Percentiles rank a stretch among this genome's conserved stretches.
Evolutionary conservation across 1,284 basidiomycete species (phyloP).

Genomic region (Marasmius oreades): DNA sequence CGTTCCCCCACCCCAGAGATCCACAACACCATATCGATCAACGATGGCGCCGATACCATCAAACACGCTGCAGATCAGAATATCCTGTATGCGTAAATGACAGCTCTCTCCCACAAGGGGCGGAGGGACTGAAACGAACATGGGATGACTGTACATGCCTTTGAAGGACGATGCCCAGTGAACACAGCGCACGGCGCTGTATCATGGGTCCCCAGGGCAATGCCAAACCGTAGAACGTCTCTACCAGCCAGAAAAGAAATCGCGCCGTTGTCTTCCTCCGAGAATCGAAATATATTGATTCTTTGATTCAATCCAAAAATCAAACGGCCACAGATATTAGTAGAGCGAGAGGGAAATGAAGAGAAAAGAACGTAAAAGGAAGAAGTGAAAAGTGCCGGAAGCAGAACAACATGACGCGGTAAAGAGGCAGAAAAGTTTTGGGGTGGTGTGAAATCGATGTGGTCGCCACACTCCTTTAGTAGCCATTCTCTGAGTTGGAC

Average conservation of each 20-base stretch:
- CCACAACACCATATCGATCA: conserved; percentile 13
- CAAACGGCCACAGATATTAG: conserved; percentile 5
- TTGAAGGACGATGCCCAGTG: not conserved
- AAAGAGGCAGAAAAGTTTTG: conserved; percentile 8
- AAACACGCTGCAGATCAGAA: conserved; percentile 24
- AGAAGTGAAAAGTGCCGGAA: conserved; percentile 2
- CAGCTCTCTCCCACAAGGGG: conserved; percentile 29
- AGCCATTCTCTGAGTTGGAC: conserved; percentile 57
- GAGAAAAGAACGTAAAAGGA: conserved; percentile 18
- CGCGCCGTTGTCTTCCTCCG: not conserved
- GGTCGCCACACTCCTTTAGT: conserved; percentile 34
- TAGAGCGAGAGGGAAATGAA: conserved; percentile 21
- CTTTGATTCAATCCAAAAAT: conserved; percentile 9
- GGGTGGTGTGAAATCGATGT: not conserved
- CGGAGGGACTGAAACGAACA: conserved; percentile 14
- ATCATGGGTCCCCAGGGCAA: conserved; percentile 3
- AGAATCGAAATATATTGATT: conserved; percentile 14
- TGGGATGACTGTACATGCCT: too few relatives aligned
- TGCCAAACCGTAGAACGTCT: not conserved
- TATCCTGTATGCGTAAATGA: conserved; percentile 41
- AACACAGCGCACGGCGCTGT: not conserved
- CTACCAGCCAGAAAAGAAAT: not conserved
- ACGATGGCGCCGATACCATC: conserved; percentile 20
- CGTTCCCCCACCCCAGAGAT: not conserved
- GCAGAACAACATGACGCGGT: conserved; percentile 8